Percentiles rank a stretch among this genome's conserved stretches.
These are phyloP conservation scores for Pseudonectria buxi DNA, from an alignment of 2,329 filamentous ascomycete species.

Conservation along the genomic window DNA sequence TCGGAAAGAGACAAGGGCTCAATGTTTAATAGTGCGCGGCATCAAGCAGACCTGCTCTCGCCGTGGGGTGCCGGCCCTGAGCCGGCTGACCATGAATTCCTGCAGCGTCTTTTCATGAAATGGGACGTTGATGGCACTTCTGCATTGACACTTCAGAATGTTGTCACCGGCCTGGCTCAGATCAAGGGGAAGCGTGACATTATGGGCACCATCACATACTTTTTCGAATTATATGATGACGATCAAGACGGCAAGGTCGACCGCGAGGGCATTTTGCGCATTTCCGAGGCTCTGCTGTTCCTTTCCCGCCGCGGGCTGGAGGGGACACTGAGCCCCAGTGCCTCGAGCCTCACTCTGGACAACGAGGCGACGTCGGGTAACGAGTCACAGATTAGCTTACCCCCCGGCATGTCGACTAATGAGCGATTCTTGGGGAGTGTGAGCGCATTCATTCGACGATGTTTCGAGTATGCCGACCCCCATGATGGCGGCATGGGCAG, in stretches of 20 bases:
- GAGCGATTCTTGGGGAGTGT: slow-evolving; percentile 90
- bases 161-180: slow-evolving; percentile 81
- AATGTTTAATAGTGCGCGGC: slow-evolving; percentile 53
- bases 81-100: slow-evolving; percentile 91
- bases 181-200: slow-evolving; percentile 94
- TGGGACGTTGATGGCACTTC: slow-evolving; percentile 78
- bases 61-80: slow-evolving; percentile 52
- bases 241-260: slow-evolving; percentile 86
- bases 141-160: slow-evolving; percentile 80
- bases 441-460: slow-evolving; percentile 89
- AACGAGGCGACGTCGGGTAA: slow-evolving; percentile 25
- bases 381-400: slow-evolving; percentile 33
- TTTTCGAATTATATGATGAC: slow-evolving; percentile 96
- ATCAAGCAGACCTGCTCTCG: slow-evolving; percentile 36
- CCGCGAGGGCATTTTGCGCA: slow-evolving; percentile 86
- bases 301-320: slow-evolving; percentile 83
- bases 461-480: slow-evolving; percentile 96
- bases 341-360: slow-evolving; percentile 49
- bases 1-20: slow-evolving; percentile 47
- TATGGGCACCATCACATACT: slow-evolving; percentile 96
- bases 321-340: slow-evolving; percentile 60
- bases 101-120: slow-evolving; percentile 76
- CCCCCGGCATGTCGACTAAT: slow-evolving; percentile 57
- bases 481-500: slow-evolving; percentile 55
- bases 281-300: slow-evolving; percentile 90